Percentiles rank a stretch among this genome's conserved stretches.
Conservation (phyloP, 805 yeast genomes). For the Sugiyamaella boreocaroliniensis region DNA sequence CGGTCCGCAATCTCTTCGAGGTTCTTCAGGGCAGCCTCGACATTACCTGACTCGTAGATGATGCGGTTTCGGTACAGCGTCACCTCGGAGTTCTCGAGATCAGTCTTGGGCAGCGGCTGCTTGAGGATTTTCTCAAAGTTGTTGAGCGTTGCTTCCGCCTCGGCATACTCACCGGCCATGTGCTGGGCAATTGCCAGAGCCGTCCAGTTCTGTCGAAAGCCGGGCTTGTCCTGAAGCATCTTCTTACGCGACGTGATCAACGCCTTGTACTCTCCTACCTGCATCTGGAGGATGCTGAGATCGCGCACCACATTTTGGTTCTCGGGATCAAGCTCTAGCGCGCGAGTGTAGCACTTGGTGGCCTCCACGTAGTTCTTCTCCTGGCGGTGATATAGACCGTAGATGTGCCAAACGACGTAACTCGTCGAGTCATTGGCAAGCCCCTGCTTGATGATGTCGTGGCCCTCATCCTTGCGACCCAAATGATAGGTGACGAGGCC, state of each 20-base stretch:
- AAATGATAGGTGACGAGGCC: constrained; percentile 60
- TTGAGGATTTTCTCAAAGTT: constrained; percentile 70
- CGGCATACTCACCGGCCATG: constrained; percentile 56
- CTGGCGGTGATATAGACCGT: constrained; percentile 75
- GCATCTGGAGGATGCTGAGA: constrained; percentile 71
- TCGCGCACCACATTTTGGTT: constrained; percentile 79
- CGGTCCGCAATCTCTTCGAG: constrained; percentile 49
- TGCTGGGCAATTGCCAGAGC: constrained; percentile 81
- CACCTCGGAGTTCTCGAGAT: constrained; percentile 77
- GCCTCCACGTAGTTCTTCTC: constrained; percentile 68
- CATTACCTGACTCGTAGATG: constrained; percentile 56
- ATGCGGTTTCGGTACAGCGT: constrained; percentile 63
- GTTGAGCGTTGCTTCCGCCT: constrained; percentile 64
- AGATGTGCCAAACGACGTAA: constrained; percentile 73
- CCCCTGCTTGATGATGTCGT: constrained; percentile 53
- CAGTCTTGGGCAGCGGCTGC: constrained; percentile 39
- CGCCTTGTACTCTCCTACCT: constrained; percentile 63
- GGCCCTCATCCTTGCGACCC: constrained; percentile 59
- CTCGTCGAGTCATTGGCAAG: constrained; percentile 51
- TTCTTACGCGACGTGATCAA: constrained; percentile 58
- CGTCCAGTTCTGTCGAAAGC: constrained; percentile 87
- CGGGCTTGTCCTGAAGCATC: constrained; percentile 66
- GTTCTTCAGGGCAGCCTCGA: constrained; percentile 54
- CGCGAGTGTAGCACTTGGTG: constrained; percentile 65
- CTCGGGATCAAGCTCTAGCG: constrained; percentile 68